phyloP scores from a whole-genome alignment of 208 protist species.

The Balamuthia mandrillaris region DNA sequence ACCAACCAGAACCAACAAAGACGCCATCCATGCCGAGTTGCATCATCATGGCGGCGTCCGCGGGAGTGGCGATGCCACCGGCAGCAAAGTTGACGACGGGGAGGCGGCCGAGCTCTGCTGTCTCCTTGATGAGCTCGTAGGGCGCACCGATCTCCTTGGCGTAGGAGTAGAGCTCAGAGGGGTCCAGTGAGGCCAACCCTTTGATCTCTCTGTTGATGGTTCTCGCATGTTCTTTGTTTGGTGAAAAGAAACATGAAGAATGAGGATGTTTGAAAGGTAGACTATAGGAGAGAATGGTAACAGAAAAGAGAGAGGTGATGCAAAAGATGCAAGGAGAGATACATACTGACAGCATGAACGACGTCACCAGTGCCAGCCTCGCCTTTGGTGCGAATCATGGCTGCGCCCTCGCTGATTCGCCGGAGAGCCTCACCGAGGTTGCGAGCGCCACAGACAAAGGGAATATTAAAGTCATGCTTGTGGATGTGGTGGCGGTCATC shows the following conservation, averaged over 20 bases:
- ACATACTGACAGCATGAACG: constrained; percentile 80
- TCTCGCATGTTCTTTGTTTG: constrained; percentile 16
- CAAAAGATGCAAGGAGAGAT: too few relatives aligned
- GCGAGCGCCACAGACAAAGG: constrained; percentile 81
- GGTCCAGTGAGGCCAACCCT: constrained; percentile 69
- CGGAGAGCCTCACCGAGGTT: constrained; percentile 83
- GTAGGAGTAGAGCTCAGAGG: constrained; percentile 74
- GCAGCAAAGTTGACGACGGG: constrained; percentile 86
- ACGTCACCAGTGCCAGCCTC: constrained; percentile 85
- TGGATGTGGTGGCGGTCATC: constrained; percentile 80
- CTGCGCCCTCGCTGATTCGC: constrained; percentile 75
- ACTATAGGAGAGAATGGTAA: too few relatives aligned
- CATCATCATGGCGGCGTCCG: constrained; percentile 86
- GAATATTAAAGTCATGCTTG: constrained; percentile 77
- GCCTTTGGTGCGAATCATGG: constrained; percentile 85
- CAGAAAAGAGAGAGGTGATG: too few relatives aligned
- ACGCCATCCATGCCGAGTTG: constrained; percentile 81
- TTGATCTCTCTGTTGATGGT: constrained; percentile 71
- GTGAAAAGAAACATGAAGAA: background rate
- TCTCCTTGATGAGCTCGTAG: constrained; percentile 66
- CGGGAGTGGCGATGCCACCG: constrained; percentile 81
- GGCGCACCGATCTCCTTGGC: constrained; percentile 72
- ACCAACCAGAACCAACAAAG: constrained; percentile 73
- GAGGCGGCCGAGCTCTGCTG: constrained; percentile 69
- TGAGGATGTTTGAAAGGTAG: background rate